Percentiles rank a stretch among this genome's conserved stretches.
Evolutionary conservation across 208 protist genomes (phyloP).

Genomic region (Leishmania arabica): DNA sequence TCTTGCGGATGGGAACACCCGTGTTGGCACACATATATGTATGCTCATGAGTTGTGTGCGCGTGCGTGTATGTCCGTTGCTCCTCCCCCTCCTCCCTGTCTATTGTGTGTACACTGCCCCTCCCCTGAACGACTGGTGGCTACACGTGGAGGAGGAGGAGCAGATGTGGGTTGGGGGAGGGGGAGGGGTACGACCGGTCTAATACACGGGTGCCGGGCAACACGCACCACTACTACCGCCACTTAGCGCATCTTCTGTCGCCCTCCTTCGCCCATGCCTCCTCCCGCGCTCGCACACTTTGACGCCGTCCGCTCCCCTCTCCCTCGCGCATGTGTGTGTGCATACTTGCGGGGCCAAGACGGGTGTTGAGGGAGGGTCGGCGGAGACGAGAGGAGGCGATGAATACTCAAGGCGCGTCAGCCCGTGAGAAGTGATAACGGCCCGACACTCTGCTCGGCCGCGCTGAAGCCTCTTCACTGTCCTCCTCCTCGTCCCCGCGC

Average conservation of each 20-base stretch:
- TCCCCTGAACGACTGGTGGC: no score
- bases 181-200: neutral
- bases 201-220: neutral
- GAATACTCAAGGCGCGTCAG: slow-evolving; percentile 5
- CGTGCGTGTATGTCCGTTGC: neutral
- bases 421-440: slow-evolving; percentile 19
- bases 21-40: neutral
- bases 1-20: neutral
- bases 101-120: neutral
- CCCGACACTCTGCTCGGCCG: slow-evolving; percentile 28
- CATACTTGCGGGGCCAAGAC: neutral
- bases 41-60: neutral
- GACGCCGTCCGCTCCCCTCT: neutral
- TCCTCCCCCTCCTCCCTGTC: neutral
- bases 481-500: slow-evolving; percentile 9
- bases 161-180: neutral
- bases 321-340: neutral
- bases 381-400: neutral
- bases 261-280: neutral
- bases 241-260: neutral
- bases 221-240: neutral
- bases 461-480: slow-evolving; percentile 8
- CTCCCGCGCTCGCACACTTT: neutral
- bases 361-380: neutral
- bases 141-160: neutral